Conservation (phyloP, 495 filamentous ascomycete species). For the Talaromyces proteolyticus region DNA sequence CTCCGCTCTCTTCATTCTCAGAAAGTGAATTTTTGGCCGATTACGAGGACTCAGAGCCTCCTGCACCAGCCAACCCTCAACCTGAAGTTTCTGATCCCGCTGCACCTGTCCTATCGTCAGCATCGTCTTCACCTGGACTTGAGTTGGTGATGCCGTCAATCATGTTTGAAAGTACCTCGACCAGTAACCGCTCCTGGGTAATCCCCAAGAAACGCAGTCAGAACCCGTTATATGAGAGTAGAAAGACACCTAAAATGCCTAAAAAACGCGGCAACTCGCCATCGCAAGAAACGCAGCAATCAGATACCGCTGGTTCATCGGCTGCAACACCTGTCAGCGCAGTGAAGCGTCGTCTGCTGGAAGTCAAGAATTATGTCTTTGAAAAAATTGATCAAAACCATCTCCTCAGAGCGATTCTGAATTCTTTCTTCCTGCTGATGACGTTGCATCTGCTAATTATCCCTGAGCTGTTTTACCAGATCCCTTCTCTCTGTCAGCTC, state of each 20-base stretch:
- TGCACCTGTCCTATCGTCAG: conserved; percentile 20
- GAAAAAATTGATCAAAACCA: conserved; percentile 2
- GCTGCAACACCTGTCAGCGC: not conserved
- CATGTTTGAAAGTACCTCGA: conserved; percentile 21
- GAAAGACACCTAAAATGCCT: conserved; percentile 14
- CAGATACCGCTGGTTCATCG: not conserved
- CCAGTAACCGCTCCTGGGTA: conserved; percentile 34
- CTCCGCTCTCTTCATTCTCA: conserved; percentile 3
- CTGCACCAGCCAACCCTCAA: not conserved
- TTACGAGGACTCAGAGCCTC: not conserved
- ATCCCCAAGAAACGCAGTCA: conserved; percentile 21
- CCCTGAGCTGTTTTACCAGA: conserved; percentile 34
- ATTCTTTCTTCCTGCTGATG: conserved; percentile 23
- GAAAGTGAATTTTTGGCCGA: conserved; percentile 1
- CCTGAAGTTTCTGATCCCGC: conserved; percentile 16
- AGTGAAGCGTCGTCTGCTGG: not conserved
- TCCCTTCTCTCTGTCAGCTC: conserved; percentile 24
- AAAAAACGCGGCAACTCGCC: not conserved
- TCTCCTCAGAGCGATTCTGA: conserved; percentile 20
- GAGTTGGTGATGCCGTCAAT: conserved; percentile 44
- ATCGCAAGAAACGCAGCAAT: not conserved
- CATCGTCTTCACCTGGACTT: conserved; percentile 29
- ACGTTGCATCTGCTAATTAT: conserved; percentile 34
- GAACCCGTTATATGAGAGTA: conserved; percentile 18
- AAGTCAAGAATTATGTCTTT: not conserved